phyloP scores from a whole-genome alignment of 495 filamentous ascomycete genomes.

The Penicillium ucsense region DNA sequence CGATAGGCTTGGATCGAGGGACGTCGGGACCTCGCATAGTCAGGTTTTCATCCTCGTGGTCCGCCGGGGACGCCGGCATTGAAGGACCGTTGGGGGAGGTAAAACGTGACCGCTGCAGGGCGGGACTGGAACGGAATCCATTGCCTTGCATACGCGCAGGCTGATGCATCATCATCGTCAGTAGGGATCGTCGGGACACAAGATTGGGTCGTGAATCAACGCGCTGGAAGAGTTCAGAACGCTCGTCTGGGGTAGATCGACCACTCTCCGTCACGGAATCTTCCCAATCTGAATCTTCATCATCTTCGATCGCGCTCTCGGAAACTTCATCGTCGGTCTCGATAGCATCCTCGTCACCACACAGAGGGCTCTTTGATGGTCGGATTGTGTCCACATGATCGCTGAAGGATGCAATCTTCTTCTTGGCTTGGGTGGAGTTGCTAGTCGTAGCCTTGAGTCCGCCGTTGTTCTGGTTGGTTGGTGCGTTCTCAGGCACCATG shows the following conservation, averaged over 20 bases:
- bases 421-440: slow-evolving; percentile 43
- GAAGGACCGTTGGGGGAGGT: slow-evolving; percentile 67
- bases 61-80: slow-evolving; percentile 59
- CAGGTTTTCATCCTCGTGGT: slow-evolving; percentile 55
- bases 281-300: slow-evolving; percentile 83
- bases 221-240: slow-evolving; percentile 63
- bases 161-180: slow-evolving; percentile 82
- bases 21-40: slow-evolving; percentile 67
- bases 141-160: slow-evolving; percentile 35
- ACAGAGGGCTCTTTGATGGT: slow-evolving; percentile 47
- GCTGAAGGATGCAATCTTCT: slow-evolving; percentile 81
- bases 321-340: slow-evolving; percentile 63
- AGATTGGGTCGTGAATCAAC: slow-evolving; percentile 85
- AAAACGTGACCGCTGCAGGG: slow-evolving; percentile 66
- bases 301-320: slow-evolving; percentile 81
- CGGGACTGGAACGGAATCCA: slow-evolving; percentile 69
- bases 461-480: slow-evolving; percentile 45
- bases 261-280: slow-evolving; percentile 85
- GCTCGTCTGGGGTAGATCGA: slow-evolving; percentile 70
- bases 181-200: slow-evolving; percentile 73
- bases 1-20: slow-evolving; percentile 78
- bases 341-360: slow-evolving; percentile 64
- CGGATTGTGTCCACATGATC: slow-evolving; percentile 61
- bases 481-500: slow-evolving; percentile 32
- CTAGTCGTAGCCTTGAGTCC: slow-evolving; percentile 26